Conservation (phyloP, 768 basidiomycete genomes). For the Mrakia gelida region DNA sequence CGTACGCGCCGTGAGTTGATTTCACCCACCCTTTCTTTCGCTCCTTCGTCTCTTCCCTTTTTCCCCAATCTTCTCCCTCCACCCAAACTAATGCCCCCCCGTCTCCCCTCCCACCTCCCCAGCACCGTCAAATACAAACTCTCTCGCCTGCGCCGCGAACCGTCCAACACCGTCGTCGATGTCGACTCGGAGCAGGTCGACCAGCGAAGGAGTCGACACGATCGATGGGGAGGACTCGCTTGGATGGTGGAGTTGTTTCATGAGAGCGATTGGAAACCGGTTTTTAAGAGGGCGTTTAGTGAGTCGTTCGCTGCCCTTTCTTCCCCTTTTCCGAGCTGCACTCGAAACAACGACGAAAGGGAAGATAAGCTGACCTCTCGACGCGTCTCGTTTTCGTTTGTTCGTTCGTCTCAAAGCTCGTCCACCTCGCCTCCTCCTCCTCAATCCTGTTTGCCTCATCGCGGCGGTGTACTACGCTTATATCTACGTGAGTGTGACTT, state of each 20-base stretch:
- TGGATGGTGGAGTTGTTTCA: slow-evolving; percentile 23
- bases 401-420: slow-evolving; percentile 25
- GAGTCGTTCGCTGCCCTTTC: not conserved
- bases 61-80: not conserved
- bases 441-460: slow-evolving; percentile 21
- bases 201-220: not conserved
- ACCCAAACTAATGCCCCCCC: not conserved
- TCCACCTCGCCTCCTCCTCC: slow-evolving; percentile 20
- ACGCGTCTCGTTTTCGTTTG: not conserved
- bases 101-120: not conserved
- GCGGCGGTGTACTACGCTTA: slow-evolving; percentile 17
- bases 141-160: not conserved
- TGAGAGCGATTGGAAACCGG: slow-evolving; percentile 12
- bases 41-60: not conserved
- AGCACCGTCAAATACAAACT: slow-evolving; percentile 25
- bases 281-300: slow-evolving; percentile 29
- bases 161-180: not conserved
- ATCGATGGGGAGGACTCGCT: not conserved
- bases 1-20: slow-evolving; percentile 22
- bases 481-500: slow-evolving; percentile 11
- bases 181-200: not conserved
- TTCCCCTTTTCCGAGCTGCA: too few relatives aligned
- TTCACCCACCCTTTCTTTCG: not conserved
- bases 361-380: not conserved
- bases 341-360: not conserved